Evolutionary conservation across 306 rosid species (phyloP).

Genomic region (Castanea crenata): DNA sequence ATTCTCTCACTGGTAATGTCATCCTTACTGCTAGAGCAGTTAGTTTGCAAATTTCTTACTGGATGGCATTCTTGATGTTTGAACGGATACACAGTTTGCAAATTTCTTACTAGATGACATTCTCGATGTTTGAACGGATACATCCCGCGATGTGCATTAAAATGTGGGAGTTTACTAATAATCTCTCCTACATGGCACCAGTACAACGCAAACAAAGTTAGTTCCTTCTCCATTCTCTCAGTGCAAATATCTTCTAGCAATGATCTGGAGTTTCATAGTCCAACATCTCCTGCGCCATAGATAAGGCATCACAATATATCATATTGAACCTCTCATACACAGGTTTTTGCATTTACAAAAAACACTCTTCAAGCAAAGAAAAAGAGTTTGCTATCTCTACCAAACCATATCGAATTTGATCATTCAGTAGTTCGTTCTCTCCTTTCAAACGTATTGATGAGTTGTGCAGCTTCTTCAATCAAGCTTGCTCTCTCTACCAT

Average conservation of each 20-base stretch:
- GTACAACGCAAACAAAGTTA: constrained; percentile 48
- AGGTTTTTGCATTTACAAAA: constrained; percentile 58
- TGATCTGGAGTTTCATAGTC: constrained; percentile 40
- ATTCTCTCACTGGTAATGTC: constrained; percentile 11
- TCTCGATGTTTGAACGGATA: constrained; percentile 29
- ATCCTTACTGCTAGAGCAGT: constrained; percentile 27
- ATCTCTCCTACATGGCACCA: constrained; percentile 47
- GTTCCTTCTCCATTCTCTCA: constrained; percentile 46
- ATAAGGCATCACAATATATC: constrained; percentile 45
- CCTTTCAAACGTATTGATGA: constrained; percentile 48
- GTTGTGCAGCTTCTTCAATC: constrained; percentile 55
- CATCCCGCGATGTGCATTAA: constrained; percentile 23
- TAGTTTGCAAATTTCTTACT: constrained; percentile 22
- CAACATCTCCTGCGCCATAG: constrained; percentile 47
- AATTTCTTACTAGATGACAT: constrained; percentile 7
- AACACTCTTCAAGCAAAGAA: constrained; percentile 55
- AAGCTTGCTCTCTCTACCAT: constrained; percentile 61
- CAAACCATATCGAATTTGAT: constrained; percentile 46
- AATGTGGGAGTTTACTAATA: constrained; percentile 24
- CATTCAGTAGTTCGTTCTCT: constrained; percentile 51
- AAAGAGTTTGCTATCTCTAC: constrained; percentile 54
- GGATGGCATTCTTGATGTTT: constrained; percentile 25
- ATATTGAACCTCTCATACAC: constrained; percentile 47
- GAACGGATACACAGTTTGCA: constrained; percentile 22
- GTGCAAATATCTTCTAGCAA: constrained; percentile 54